phyloP scores from a whole-genome alignment of 2,329 filamentous ascomycete genomes.

The Cladosporium sp. region DNA sequence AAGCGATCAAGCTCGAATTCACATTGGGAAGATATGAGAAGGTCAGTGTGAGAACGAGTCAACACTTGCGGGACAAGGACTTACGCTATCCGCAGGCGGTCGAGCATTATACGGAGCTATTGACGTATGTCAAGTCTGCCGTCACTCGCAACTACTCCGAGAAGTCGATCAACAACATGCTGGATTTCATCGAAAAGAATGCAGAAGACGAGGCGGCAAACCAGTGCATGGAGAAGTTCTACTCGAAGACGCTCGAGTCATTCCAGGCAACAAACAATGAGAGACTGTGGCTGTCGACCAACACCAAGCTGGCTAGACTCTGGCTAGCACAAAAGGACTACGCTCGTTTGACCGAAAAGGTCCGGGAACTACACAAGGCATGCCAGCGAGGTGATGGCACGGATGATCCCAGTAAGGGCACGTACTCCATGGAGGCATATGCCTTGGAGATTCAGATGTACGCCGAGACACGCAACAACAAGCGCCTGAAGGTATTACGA shows the following conservation, averaged over 20 bases:
- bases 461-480: constrained; percentile 94
- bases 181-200: constrained; percentile 94
- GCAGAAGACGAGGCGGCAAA: constrained; percentile 67
- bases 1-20: constrained; percentile 96
- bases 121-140: constrained; percentile 95
- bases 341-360: constrained; percentile 70
- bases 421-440: constrained; percentile 92
- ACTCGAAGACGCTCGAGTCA: constrained; percentile 85
- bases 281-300: constrained; percentile 94
- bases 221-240: constrained; percentile 89
- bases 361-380: constrained; percentile 81
- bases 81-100: constrained; percentile 60
- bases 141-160: constrained; percentile 98
- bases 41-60: constrained; percentile 43
- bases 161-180: constrained; percentile 99
- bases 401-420: constrained; percentile 92
- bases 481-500: constrained; percentile 70
- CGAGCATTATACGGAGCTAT: constrained; percentile 87
- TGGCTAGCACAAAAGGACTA: constrained; percentile 93
- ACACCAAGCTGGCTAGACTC: constrained; percentile 90
- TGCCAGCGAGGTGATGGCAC: constrained; percentile 84
- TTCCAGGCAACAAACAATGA: constrained; percentile 99
- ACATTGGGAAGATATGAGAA: constrained; percentile 83
- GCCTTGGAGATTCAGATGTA: constrained; percentile 99
- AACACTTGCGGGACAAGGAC: not conserved